A percentile compares a stretch with the other conserved stretches of the same genome.
phyloP scores from a whole-genome alignment of 1,284 basidiomycete genomes.

The Cystobasidium slooffiae region DNA sequence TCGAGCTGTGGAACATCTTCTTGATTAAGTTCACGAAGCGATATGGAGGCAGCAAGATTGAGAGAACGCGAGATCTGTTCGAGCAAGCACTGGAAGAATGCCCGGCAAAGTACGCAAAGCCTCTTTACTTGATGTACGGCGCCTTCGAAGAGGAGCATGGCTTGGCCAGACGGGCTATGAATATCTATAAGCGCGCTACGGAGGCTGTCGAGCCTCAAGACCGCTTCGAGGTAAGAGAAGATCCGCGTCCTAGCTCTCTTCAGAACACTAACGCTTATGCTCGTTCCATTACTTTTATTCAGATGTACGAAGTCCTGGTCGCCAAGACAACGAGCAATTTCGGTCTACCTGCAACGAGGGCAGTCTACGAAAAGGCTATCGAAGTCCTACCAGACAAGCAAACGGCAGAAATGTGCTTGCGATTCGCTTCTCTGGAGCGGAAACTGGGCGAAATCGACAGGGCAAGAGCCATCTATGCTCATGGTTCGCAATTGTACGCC shows the following conservation, averaged over 20 bases:
- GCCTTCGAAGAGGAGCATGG: conserved; percentile 93
- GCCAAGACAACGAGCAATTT: conserved; percentile 96
- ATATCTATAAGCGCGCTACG: conserved; percentile 91
- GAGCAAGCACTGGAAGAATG: conserved; percentile 98
- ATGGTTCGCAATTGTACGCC: conserved; percentile 98
- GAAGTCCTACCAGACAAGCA: conserved; percentile 89
- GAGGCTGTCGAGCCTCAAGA: conserved; percentile 83
- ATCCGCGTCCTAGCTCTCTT: not conserved
- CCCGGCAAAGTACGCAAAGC: conserved; percentile 90
- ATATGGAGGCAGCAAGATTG: conserved; percentile 91
- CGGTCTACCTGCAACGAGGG: conserved; percentile 91
- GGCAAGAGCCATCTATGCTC: conserved; percentile 92
- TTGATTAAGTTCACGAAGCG: conserved; percentile 95
- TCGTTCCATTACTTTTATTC: conserved; percentile 13
- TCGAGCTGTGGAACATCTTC: conserved; percentile 96
- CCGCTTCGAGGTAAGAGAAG: conserved; percentile 81
- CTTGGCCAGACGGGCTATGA: conserved; percentile 93
- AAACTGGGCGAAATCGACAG: conserved; percentile 99
- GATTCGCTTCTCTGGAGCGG: conserved; percentile 92
- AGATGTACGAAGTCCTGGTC: conserved; percentile 98
- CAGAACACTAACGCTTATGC: not conserved
- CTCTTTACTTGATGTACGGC: conserved; percentile 93
- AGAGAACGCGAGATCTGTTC: conserved; percentile 93
- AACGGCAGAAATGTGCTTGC: conserved; percentile 96
- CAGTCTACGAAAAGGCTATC: conserved; percentile 96